Evolutionary conservation across 148 eudicot species (phyloP).

Genomic region (Fagopyrum esculentum): DNA sequence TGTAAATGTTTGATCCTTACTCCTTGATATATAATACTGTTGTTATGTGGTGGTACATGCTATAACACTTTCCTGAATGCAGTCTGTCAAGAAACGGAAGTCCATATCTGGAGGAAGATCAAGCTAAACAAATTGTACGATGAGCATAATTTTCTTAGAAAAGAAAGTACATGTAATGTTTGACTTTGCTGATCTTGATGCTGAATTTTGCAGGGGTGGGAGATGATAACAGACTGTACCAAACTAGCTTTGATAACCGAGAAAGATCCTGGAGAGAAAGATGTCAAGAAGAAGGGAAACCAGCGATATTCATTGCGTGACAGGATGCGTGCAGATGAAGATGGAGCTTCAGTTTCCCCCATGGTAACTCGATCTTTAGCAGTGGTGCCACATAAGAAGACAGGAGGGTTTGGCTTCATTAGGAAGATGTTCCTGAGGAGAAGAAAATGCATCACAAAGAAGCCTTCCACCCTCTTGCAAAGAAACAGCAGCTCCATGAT

Average conservation of each 20-base stretch:
- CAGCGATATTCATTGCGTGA: conserved; percentile 9
- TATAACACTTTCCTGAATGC: conserved; percentile 10
- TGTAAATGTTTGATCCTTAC: conserved; percentile 28
- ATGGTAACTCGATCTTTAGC: conserved; percentile 27
- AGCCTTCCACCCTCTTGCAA: conserved; percentile 28
- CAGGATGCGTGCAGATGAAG: conserved; percentile 2
- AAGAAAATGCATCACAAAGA: conserved; percentile 44
- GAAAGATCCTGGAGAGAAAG: conserved; percentile 33
- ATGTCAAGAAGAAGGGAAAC: neutral
- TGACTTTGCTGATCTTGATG: neutral
- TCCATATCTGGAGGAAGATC: conserved; percentile 26
- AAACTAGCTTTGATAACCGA: conserved; percentile 28
- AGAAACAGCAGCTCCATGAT: conserved; percentile 21
- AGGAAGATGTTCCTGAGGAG: conserved; percentile 56
- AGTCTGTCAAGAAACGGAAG: conserved; percentile 39
- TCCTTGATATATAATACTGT: too few relatives aligned
- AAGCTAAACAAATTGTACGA: conserved; percentile 41
- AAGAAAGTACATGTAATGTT: neutral
- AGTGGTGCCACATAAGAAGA: conserved; percentile 45
- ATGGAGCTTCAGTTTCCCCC: neutral
- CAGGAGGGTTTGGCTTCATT: conserved; percentile 51
- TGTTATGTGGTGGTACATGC: too few relatives aligned
- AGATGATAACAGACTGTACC: conserved; percentile 39
- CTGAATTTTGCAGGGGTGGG: conserved; percentile 40
- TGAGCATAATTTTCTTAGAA: too few relatives aligned